Evolutionary conservation across 2,329 filamentous ascomycete species (phyloP).

Genomic region (Pestalotiopsis sp.): DNA sequence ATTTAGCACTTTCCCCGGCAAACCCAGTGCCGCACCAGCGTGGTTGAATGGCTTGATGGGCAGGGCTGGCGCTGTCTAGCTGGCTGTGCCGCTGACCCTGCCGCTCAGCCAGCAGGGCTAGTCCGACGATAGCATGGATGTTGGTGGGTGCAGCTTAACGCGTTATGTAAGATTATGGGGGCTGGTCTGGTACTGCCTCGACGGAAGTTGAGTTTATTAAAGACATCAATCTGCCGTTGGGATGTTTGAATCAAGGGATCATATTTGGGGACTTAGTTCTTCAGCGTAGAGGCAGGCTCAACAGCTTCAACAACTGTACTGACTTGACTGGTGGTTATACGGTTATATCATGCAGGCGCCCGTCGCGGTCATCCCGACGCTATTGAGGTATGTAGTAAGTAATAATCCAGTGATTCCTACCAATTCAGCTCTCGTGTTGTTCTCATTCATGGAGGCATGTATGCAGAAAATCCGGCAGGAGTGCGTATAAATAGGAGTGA

Average conservation of each 20-base stretch:
- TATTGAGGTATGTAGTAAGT: neutral
- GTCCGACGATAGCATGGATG: neutral
- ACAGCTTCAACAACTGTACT: neutral
- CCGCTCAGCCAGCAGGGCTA: neutral
- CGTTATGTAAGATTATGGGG: neutral
- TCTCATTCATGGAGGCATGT: neutral
- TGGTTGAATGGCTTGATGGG: neutral
- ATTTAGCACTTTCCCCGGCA: constrained; percentile 1
- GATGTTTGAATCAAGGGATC: neutral
- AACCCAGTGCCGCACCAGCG: neutral
- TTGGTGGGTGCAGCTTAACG: neutral
- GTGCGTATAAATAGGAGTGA: neutral
- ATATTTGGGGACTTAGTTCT: neutral
- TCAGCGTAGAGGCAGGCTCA: neutral
- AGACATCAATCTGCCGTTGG: neutral
- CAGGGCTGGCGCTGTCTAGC: neutral
- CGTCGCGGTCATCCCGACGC: neutral
- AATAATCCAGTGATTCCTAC: neutral
- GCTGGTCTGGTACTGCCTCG: neutral
- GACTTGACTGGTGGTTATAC: neutral
- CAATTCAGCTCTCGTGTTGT: neutral
- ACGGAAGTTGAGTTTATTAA: neutral
- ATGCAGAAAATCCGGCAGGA: neutral
- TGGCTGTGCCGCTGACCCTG: neutral
- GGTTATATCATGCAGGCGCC: neutral